These are phyloP conservation scores for Metschnikowia chrysomelidarum DNA, from an alignment of 805 yeast species.

Conservation along the genomic window DNA sequence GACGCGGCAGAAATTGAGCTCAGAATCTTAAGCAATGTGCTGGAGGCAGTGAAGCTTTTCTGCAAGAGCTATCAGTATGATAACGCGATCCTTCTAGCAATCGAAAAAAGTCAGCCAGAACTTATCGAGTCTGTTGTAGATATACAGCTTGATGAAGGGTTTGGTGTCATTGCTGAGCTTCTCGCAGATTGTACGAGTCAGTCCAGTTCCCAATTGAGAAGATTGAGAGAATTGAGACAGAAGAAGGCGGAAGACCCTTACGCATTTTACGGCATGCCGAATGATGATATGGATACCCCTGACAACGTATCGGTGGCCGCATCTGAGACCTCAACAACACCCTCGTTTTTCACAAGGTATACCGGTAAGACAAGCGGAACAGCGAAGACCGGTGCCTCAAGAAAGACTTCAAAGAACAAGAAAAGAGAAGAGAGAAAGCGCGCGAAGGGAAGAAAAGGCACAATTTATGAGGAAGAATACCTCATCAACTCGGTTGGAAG, in stretches of 20 bases:
- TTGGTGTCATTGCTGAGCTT: constrained; percentile 81
- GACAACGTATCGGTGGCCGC: constrained; percentile 96
- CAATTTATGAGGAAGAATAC: constrained; percentile 96
- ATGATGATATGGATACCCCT: constrained; percentile 64
- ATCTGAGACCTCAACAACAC: constrained; percentile 87
- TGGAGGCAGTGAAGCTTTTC: constrained; percentile 61
- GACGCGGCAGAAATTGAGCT: constrained; percentile 80
- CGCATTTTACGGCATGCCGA: constrained; percentile 70
- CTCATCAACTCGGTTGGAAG: constrained; percentile 85
- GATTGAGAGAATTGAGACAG: constrained; percentile 79
- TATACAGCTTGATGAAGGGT: constrained; percentile 79
- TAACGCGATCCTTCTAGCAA: constrained; percentile 69
- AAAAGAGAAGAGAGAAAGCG: constrained; percentile 94
- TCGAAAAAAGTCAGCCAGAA: constrained; percentile 41
- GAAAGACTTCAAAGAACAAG: constrained; percentile 87
- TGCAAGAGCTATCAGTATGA: constrained; percentile 76
- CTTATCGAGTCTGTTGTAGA: constrained; percentile 62
- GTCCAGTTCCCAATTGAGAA: constrained; percentile 72
- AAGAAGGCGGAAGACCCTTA: constrained; percentile 85
- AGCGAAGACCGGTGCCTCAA: constrained; percentile 93
- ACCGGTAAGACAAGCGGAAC: constrained; percentile 96
- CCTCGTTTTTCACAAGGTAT: constrained; percentile 91
- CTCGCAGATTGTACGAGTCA: constrained; percentile 93
- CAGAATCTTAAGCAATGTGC: constrained; percentile 57
- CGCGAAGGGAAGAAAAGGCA: constrained; percentile 97